phyloP scores from a whole-genome alignment of 805 yeast species.

The Candida xiaguanensis region DNA sequence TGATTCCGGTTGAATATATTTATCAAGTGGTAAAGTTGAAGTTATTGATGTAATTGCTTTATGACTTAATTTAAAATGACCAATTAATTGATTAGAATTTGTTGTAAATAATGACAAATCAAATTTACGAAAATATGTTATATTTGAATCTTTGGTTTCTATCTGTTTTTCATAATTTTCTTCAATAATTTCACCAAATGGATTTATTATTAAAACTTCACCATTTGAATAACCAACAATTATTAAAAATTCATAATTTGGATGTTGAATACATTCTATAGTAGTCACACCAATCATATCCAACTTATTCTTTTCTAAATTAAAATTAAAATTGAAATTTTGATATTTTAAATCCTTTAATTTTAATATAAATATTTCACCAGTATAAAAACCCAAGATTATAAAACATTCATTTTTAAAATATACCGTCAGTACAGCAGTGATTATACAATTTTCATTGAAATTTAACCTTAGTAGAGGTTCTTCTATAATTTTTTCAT shows the following conservation, averaged over 20 bases:
- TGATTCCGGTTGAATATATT: conserved; percentile 6
- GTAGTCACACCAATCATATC: conserved; percentile 18
- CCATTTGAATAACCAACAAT: conserved; percentile 65
- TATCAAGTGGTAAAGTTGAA: conserved; percentile 20
- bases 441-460: conserved; percentile 29
- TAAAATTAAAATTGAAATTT: conserved; percentile 43
- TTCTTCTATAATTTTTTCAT: conserved; percentile 29
- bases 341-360: conserved; percentile 43
- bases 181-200: conserved; percentile 12
- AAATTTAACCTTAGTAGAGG: conserved; percentile 46
- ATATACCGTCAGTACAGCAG: conserved; percentile 33
- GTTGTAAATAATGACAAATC: conserved; percentile 29
- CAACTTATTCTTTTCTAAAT: conserved; percentile 2
- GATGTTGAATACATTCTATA: conserved; percentile 23
- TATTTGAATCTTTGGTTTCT: conserved; percentile 25
- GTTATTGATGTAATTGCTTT: conserved; percentile 51
- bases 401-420: conserved; percentile 40
- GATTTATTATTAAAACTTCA: conserved; percentile 48
- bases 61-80: conserved; percentile 61
- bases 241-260: conserved; percentile 42
- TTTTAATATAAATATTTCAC: conserved; percentile 65
- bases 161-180: conserved; percentile 15
- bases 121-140: conserved; percentile 34
- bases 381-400: conserved; percentile 59
- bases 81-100: conserved; percentile 26